These are phyloP conservation scores for Suillus plorans DNA, from an alignment of 768 basidiomycete genomes.

Conservation along the genomic window DNA sequence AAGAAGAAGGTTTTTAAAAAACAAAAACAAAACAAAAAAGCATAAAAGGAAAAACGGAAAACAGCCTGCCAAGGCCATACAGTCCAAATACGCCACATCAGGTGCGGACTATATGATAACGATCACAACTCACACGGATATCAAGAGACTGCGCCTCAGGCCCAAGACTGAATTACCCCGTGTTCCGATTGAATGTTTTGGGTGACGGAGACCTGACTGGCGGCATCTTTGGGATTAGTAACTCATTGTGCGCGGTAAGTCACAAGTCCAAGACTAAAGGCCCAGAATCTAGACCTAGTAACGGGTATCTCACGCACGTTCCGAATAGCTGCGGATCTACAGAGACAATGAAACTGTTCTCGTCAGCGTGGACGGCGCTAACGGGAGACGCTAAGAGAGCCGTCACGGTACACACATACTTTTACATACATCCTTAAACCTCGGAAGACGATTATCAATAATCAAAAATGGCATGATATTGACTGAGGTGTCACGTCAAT, in stretches of 20 bases:
- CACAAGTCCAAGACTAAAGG: neutral
- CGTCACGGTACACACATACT: neutral
- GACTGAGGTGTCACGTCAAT: neutral
- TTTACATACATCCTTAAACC: neutral
- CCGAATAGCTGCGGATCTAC: neutral
- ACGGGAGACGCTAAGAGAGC: neutral
- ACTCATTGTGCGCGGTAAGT: no score
- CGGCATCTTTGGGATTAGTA: no score
- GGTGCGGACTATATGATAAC: conserved; percentile 7
- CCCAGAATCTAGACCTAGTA: neutral
- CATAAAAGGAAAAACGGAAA: neutral
- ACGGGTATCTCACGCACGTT: neutral
- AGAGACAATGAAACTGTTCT: neutral
- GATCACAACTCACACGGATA: conserved; percentile 20
- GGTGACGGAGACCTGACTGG: neutral
- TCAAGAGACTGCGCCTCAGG: conserved; percentile 24
- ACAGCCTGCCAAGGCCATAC: neutral
- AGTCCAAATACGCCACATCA: conserved; percentile 1
- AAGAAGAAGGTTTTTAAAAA: no score
- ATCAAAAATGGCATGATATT: neutral
- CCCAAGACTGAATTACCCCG: neutral
- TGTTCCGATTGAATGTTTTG: neutral
- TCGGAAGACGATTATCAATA: neutral
- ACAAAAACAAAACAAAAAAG: neutral
- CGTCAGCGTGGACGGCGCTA: neutral